Evolutionary conservation across 257 asterid genomes (phyloP).

Genomic region (Prunella vulgaris): DNA sequence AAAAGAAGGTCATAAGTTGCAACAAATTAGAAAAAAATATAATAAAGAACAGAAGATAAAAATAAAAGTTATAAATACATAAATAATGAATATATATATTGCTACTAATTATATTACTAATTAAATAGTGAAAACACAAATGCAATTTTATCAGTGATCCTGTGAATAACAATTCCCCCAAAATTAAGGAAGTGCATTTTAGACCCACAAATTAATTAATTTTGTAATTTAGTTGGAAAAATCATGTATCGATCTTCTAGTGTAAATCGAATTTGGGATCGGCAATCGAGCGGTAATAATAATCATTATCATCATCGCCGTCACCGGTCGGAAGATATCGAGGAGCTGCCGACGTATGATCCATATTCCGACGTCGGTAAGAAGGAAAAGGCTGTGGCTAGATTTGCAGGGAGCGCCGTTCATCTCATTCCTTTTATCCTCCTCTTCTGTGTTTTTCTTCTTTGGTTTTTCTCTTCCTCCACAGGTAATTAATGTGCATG

Average conservation of each 20-base stretch:
- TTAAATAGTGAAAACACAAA: no score
- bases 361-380: constrained; percentile 27
- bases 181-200: no score
- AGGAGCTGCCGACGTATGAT: constrained; percentile 30
- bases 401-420: constrained; percentile 35
- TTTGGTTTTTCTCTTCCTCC: constrained; percentile 46
- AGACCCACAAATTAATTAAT: neutral
- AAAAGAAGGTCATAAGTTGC: no score
- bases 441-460: constrained; percentile 38
- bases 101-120: no score
- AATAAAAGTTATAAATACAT: no score
- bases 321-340: constrained; percentile 29
- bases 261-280: constrained; percentile 32
- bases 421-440: constrained; percentile 47
- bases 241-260: constrained; percentile 54
- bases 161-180: neutral
- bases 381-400: constrained; percentile 35
- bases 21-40: no score
- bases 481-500: constrained; percentile 32
- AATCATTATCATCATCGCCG: constrained; percentile 14
- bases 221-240: neutral
- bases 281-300: constrained; percentile 14
- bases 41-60: no score
- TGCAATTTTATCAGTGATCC: no score
- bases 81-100: no score